Evolutionary conservation across 352 stramenopile species (phyloP), one percentile per base, ranked within the genome.

Genomic region (Phytophthora macrochlamydospora): DNA sequence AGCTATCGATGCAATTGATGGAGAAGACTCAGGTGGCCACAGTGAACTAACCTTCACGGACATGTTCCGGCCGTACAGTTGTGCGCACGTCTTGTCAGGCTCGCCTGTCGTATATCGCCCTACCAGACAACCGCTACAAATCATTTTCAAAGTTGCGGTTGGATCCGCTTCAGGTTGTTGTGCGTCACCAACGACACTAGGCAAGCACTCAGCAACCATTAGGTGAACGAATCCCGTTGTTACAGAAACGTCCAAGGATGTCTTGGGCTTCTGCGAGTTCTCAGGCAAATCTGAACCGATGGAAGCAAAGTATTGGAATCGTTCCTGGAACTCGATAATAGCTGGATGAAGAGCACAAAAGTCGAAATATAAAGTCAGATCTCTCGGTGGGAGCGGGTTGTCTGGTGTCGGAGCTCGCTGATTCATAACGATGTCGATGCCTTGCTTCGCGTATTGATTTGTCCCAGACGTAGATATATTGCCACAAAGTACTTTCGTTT

Each of bases 51-150:
- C 76, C 46, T 88, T 85, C 2, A 91, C 57, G 7, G 76, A 87
- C 83, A 93, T 89, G 51, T 93, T 91, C 2, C 83, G 70, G 2
- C 85, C 81, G 53, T 91, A 91, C 3, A 90, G 12, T 53, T 91
- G 83, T 0, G 84, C 69, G 24, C 79, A 76, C 37, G 85, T 82
- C 3, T 79, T 73, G 0, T 72, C 67, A 3, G 73, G 64, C 14
- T 90, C 72, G 1, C 59, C 65, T 37, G 79, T 83, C 13, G 61
- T 82, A 30, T 87, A 88, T 4, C 81, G 59, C 18, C 85, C 67
- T 12, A 91, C 79, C 9, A 88, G 71, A 55, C 83, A 91, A 0
- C 85, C 85, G 42, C 73, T 88, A 7, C 82, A 50, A 40, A 91
- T 75, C 48, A 93, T 59, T 44, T 90, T 81, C 8, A 93, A 55